phyloP scores from a whole-genome alignment of 768 basidiomycete genomes.

The Rhodotorula babjevae region DNA sequence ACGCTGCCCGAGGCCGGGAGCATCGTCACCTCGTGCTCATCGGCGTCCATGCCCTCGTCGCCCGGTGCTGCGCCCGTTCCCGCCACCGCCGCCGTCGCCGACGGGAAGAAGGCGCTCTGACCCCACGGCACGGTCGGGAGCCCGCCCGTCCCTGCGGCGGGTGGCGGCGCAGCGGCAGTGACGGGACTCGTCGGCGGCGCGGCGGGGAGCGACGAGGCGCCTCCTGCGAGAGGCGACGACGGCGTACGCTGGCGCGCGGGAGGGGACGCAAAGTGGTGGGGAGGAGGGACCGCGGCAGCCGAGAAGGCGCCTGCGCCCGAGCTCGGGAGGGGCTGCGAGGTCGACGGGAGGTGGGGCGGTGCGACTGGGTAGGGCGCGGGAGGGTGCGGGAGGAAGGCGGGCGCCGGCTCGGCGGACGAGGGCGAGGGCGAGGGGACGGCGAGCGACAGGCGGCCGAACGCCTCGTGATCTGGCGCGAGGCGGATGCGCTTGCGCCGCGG shows the following conservation, averaged over 20 bases:
- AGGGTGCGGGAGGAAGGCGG: background rate
- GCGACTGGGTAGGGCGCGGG: background rate
- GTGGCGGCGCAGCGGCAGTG: background rate
- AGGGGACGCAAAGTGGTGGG: background rate
- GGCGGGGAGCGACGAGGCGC: conserved; percentile 3
- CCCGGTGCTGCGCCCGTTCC: too few relatives aligned
- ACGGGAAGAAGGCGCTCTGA: background rate
- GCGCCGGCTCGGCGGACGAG: background rate
- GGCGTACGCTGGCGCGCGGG: background rate
- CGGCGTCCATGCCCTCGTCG: background rate
- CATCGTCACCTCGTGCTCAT: conserved; percentile 17
- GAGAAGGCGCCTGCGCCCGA: too few relatives aligned
- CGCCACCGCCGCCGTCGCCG: background rate
- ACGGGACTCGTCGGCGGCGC: conserved; percentile 29
- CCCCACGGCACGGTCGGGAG: conserved; percentile 1
- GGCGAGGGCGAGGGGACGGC: background rate
- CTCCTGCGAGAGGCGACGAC: background rate
- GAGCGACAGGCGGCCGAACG: conserved; percentile 18
- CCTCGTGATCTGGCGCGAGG: conserved; percentile 22
- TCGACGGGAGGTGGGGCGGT: background rate
- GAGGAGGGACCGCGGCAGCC: too few relatives aligned
- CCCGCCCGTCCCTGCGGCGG: background rate
- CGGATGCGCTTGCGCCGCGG: conserved; percentile 3
- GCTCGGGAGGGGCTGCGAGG: background rate
- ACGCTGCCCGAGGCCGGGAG: background rate